Percentiles rank a stretch among this genome's conserved stretches.
Conservation (phyloP, 2,329 filamentous ascomycete species). For the Phyllosticta citriasiana region DNA sequence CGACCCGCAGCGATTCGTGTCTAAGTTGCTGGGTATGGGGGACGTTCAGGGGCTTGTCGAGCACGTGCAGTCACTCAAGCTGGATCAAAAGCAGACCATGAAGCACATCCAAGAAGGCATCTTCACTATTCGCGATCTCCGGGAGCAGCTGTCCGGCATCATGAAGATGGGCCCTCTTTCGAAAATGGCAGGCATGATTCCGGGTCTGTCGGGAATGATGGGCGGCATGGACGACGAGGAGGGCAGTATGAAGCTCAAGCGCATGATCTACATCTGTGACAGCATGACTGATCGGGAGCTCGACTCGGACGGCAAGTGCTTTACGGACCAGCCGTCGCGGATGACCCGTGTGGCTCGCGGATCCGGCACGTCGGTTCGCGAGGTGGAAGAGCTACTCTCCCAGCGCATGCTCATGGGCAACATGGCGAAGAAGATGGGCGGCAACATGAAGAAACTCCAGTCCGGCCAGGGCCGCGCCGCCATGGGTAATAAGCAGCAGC, state of each 20-base stretch:
- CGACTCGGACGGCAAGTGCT: conserved; percentile 88
- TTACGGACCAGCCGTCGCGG: conserved; percentile 81
- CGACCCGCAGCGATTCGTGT: conserved; percentile 83
- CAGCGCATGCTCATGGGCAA: conserved; percentile 98
- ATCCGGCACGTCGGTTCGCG: conserved; percentile 79
- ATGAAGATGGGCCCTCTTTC: conserved; percentile 99
- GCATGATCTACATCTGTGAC: conserved; percentile 99
- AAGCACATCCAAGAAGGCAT: conserved; percentile 97
- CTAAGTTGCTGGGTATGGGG: conserved; percentile 91
- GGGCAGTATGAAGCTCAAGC: conserved; percentile 82
- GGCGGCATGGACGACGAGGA: conserved; percentile 95
- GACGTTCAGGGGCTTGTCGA: conserved; percentile 93
- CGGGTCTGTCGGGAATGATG: conserved; percentile 87
- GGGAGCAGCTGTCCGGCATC: conserved; percentile 92
- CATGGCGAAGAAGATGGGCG: conserved; percentile 99
- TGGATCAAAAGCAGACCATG: conserved; percentile 97
- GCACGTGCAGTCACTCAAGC: conserved; percentile 88
- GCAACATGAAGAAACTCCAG: conserved; percentile 96
- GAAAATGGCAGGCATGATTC: conserved; percentile 98
- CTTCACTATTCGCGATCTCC: conserved; percentile 87
- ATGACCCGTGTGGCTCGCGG: conserved; percentile 89
- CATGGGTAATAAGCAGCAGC: conserved; percentile 79
- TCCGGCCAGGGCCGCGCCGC: conserved; percentile 84
- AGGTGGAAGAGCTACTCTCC: conserved; percentile 94
- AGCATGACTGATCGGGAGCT: conserved; percentile 96